Evolutionary conservation across 2,329 filamentous ascomycete genomes (phyloP).

Genomic region (Teratosphaeria nubilosa): DNA sequence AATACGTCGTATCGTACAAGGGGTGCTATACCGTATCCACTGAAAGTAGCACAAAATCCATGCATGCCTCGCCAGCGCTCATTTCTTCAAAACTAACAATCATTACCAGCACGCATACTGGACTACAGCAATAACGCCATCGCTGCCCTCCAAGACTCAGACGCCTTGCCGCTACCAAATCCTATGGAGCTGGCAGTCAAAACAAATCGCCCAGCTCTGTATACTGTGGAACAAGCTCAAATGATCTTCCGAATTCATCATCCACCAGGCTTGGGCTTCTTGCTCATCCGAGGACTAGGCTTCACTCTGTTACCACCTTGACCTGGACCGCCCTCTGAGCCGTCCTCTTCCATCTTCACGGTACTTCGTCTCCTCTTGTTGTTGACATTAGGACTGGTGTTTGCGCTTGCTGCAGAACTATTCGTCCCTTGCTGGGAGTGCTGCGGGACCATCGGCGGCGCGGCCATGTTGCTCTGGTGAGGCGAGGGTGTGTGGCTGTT

Average conservation of each 20-base stretch:
- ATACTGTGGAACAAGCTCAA: neutral
- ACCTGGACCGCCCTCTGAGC: conserved; percentile 37
- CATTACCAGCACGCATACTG: neutral
- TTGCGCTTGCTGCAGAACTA: conserved; percentile 47
- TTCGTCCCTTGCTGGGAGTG: conserved; percentile 48
- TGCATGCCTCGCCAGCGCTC: neutral
- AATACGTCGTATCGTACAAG: neutral
- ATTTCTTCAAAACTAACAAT: neutral
- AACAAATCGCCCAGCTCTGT: neutral
- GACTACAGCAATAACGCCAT: neutral
- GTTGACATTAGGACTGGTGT: conserved; percentile 48
- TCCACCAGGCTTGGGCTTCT: conserved; percentile 25
- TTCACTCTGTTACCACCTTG: conserved; percentile 39
- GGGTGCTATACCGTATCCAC: neutral
- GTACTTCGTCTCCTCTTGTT: conserved; percentile 52
- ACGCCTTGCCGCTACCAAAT: neutral
- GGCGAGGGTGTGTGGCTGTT: conserved; percentile 36
- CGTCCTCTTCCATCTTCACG: conserved; percentile 50
- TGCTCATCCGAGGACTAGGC: conserved; percentile 35
- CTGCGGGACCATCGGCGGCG: conserved; percentile 45
- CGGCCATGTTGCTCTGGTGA: conserved; percentile 35
- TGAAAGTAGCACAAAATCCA: neutral
- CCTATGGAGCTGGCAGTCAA: neutral
- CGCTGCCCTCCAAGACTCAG: neutral
- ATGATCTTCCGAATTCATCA: neutral